A percentile compares a stretch with the other conserved stretches of the same genome.
Conservation (phyloP, 257 asterid genomes). For the Craterostigma plantagineum region DNA sequence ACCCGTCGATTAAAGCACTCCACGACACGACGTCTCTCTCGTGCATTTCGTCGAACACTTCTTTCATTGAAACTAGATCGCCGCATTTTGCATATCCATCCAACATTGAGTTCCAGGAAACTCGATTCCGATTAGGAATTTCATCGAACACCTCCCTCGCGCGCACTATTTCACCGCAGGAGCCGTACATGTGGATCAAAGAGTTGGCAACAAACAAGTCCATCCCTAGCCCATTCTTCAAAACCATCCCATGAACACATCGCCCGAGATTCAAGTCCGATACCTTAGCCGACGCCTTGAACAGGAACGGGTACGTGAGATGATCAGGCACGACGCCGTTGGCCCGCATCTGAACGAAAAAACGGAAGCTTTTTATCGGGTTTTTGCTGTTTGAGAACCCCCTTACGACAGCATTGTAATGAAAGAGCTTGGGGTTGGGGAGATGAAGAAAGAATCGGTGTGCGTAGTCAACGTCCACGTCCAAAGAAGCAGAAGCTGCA, state of each 20-base stretch:
- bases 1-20: conserved; percentile 72
- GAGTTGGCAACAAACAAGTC: conserved; percentile 47
- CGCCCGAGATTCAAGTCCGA: conserved; percentile 24
- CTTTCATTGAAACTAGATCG: conserved; percentile 25
- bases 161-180: conserved; percentile 18
- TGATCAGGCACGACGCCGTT: conserved; percentile 28
- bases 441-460: conserved; percentile 27
- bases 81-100: conserved; percentile 72
- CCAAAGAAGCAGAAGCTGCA: conserved; percentile 18
- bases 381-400: conserved; percentile 31
- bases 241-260: conserved; percentile 22
- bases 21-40: conserved; percentile 65
- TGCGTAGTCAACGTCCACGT: conserved; percentile 30
- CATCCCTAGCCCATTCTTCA: conserved; percentile 23
- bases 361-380: conserved; percentile 21
- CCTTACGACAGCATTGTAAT: conserved; percentile 42
- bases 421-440: conserved; percentile 24
- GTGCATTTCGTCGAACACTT: conserved; percentile 50
- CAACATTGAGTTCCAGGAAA: conserved; percentile 63
- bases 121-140: conserved; percentile 34
- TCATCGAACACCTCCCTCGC: conserved; percentile 51
- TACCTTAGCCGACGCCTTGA: conserved; percentile 37
- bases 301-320: conserved; percentile 54
- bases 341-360: conserved; percentile 23
- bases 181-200: conserved; percentile 54